Base-by-base conservation (phyloP, 139 green algal genomes). In the Chlorella sp. region DNA sequence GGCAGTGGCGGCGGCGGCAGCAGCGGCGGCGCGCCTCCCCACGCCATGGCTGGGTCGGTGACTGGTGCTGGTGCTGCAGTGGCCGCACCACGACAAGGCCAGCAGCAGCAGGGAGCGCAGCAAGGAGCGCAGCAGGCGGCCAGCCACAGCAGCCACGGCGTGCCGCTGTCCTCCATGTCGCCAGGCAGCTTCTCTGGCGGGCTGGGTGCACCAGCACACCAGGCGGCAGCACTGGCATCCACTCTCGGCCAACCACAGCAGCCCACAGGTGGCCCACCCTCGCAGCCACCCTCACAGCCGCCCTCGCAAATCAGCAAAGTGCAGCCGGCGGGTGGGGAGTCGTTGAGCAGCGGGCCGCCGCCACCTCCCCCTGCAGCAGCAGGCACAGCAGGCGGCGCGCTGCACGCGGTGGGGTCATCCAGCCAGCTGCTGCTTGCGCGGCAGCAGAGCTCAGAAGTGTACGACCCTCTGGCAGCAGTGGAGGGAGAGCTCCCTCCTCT, bases 131-230 rank as follows among this genome's bases (percentile, higher is more conserved):
- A 51, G 34, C 69, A 73, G 67, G 18, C 67, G 28, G n/a, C 34
- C 69, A 28, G 69, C 34, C 69, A 56, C 51, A 38, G 64, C 64
- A 71, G 64, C 64, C 64, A 30, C n/a, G 64, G 28, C 15, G 28
- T 80, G 12, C 15, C 18, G 4, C 75, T 69, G 1, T 82, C 75
- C 1, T 71, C 75, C 75, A 71, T 82, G 75, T 82, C 75, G 4
- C 75, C 75, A 20, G 75, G 57, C 75, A 82, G 75, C 75, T 26
- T 82, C 16, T 82, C 75, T 39, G 75, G 34, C 17, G 69, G 36
- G 2, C 34, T 38, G 23, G 16, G 16, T 34, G 34, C 18, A 28
- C 36, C 47, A 21, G 36, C 20, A 16, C 44, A 13, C 44, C 20
- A 9, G 72, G n/a, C 44, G 5, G 72, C 28, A 16, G 72, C 44